Conservation (phyloP, 108 stramenopile genomes). For the Nitzschia sp. region DNA sequence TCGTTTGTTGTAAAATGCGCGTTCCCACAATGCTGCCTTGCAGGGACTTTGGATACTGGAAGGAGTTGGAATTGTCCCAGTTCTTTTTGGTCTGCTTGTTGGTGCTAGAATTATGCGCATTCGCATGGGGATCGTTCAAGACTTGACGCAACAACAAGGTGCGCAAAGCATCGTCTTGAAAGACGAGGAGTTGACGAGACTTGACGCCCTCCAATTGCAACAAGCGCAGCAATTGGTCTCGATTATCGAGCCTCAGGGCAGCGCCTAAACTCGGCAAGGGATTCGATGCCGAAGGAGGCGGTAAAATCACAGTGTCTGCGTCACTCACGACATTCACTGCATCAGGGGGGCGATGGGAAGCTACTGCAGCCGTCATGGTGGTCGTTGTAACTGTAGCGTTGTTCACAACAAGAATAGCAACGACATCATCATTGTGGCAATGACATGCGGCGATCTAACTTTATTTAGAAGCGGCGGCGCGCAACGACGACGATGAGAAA, state of each 20-base stretch:
- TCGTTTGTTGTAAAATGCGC: slow-evolving; percentile 19
- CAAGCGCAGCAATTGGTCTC: slow-evolving; percentile 42
- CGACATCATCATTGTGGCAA: too few relatives aligned
- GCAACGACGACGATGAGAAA: too few relatives aligned
- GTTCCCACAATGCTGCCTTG: slow-evolving; percentile 42
- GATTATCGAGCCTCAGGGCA: slow-evolving; percentile 59
- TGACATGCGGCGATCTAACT: too few relatives aligned
- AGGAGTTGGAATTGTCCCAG: slow-evolving; percentile 38
- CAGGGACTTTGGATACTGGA: slow-evolving; percentile 37
- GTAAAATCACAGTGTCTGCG: slow-evolving; percentile 46
- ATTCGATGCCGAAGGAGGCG: slow-evolving; percentile 49
- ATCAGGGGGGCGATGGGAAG: too few relatives aligned
- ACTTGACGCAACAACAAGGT: slow-evolving; percentile 55
- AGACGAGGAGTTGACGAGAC: slow-evolving; percentile 53
- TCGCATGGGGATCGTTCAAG: slow-evolving; percentile 48
- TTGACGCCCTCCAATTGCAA: slow-evolving; percentile 19
- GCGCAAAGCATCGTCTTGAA: slow-evolving; percentile 47
- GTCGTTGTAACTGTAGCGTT: too few relatives aligned
- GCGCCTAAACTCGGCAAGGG: slow-evolving; percentile 51
- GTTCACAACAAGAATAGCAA: too few relatives aligned
- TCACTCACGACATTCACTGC: too few relatives aligned
- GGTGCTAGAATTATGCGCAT: slow-evolving; percentile 10
- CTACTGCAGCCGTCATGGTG: too few relatives aligned
- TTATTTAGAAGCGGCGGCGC: too few relatives aligned
- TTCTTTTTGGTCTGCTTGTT: slow-evolving; percentile 35